A percentile compares a stretch with the other conserved stretches of the same genome.
Conservation (phyloP, 2,329 filamentous ascomycete genomes). For the Monosporascus sp. region DNA sequence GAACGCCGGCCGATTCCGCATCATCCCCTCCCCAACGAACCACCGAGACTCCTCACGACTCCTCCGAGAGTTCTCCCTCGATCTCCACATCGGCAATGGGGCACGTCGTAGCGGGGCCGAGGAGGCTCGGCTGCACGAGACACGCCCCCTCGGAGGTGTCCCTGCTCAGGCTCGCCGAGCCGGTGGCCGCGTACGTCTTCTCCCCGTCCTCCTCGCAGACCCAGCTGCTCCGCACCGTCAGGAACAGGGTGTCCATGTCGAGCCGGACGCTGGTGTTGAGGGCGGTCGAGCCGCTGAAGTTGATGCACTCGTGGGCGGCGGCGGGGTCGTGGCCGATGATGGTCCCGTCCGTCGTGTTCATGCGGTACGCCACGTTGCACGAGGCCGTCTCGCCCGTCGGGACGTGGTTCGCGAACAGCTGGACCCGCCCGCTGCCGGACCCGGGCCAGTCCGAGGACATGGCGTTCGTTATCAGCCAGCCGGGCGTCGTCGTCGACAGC, state of each 20-base stretch:
- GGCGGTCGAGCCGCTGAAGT: constrained; percentile 7
- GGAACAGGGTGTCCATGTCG: constrained; percentile 9
- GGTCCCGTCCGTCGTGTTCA: constrained; percentile 5
- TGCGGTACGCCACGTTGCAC: constrained; percentile 11
- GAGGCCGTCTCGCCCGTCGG: constrained; percentile 4
- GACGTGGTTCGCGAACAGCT: constrained; percentile 10
- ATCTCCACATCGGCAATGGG: constrained; percentile 11
- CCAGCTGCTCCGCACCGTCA: constrained; percentile 10
- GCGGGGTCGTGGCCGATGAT: constrained; percentile 12
- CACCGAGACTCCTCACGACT: neutral
- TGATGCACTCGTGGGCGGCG: constrained; percentile 3
- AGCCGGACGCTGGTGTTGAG: constrained; percentile 11
- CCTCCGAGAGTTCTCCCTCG: constrained; percentile 2
- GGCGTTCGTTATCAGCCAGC: constrained; percentile 11
- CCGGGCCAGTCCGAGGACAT: constrained; percentile 15
- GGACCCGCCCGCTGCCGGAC: constrained; percentile 8
- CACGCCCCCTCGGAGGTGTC: constrained; percentile 14
- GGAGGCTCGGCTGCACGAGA: constrained; percentile 8
- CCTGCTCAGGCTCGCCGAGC: constrained; percentile 2
- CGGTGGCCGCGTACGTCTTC: constrained; percentile 7
- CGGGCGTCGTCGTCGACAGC: constrained; percentile 6
- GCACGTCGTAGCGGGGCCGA: constrained; percentile 11
- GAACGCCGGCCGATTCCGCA: too few relatives aligned
- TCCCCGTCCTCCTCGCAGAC: constrained; percentile 6
- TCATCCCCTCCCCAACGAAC: too few relatives aligned